Percentiles rank a stretch among this genome's conserved stretches.
Conservation (phyloP, 805 yeast genomes). For the Metschnikowia gelsemii region DNA sequence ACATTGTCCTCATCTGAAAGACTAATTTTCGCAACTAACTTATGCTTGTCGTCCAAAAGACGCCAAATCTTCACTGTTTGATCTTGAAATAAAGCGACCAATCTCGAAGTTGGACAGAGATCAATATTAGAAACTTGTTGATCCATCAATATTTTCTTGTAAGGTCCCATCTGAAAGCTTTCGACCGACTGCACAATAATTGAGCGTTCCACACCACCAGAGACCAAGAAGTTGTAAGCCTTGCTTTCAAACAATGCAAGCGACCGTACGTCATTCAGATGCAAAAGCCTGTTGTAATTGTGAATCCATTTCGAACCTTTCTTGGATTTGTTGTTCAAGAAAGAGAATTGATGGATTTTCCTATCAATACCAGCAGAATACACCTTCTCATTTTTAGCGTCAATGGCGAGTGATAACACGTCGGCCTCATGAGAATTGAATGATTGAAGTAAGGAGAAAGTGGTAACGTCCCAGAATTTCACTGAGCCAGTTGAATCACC, state of each 20-base stretch:
- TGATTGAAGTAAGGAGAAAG: slow-evolving; percentile 73
- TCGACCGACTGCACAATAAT: slow-evolving; percentile 64
- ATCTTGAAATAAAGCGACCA: slow-evolving; percentile 77
- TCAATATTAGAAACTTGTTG: slow-evolving; percentile 56
- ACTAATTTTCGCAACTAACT: slow-evolving; percentile 62
- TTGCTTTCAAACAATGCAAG: slow-evolving; percentile 69
- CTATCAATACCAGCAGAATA: slow-evolving; percentile 94
- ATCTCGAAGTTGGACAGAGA: slow-evolving; percentile 46
- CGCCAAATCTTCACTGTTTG: slow-evolving; percentile 81
- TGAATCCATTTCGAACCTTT: slow-evolving; percentile 65
- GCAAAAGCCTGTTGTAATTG: slow-evolving; percentile 72
- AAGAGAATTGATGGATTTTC: slow-evolving; percentile 72
- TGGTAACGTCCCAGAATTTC: slow-evolving; percentile 87
- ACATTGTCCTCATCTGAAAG: slow-evolving; percentile 80
- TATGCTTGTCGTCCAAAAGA: slow-evolving; percentile 47
- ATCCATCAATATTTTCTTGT: slow-evolving; percentile 64
- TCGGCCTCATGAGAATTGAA: slow-evolving; percentile 90
- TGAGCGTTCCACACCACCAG: slow-evolving; percentile 81
- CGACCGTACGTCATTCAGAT: slow-evolving; percentile 82
- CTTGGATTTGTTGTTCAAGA: slow-evolving; percentile 34
- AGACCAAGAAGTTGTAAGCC: slow-evolving; percentile 63
- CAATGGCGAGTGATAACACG: slow-evolving; percentile 68
- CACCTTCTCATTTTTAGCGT: slow-evolving; percentile 57
- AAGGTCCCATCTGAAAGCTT: slow-evolving; percentile 69
- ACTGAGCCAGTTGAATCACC: slow-evolving; percentile 96